Conservation (phyloP, 2,329 filamentous ascomycete species). For the Tricladium varicosporioides region DNA sequence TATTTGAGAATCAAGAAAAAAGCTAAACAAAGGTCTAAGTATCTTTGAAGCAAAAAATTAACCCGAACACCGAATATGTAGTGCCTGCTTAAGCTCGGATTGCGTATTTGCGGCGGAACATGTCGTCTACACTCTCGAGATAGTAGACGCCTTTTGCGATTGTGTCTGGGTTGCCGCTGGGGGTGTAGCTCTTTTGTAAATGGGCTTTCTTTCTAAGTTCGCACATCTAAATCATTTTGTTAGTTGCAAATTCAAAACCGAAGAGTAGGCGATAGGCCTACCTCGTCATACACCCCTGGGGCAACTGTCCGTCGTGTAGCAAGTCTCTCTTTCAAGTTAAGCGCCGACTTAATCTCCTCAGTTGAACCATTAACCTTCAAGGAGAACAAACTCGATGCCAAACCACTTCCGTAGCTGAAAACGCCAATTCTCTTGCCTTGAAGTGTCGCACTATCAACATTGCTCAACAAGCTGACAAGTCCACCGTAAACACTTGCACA, state of each 20-base stretch:
- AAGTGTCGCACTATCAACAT: conserved; percentile 54
- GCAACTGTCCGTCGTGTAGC: conserved; percentile 63
- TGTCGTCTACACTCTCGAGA: conserved; percentile 75
- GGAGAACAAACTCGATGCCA: conserved; percentile 66
- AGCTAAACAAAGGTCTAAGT: neutral
- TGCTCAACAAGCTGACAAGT: conserved; percentile 51
- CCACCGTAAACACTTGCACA: conserved; percentile 58
- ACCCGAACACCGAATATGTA: neutral
- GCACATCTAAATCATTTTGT: conserved; percentile 59
- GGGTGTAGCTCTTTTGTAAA: conserved; percentile 75
- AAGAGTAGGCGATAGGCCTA: conserved; percentile 40
- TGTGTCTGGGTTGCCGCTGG: conserved; percentile 65
- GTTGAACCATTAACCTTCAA: conserved; percentile 72
- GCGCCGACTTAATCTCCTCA: conserved; percentile 61
- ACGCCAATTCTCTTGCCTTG: conserved; percentile 54
- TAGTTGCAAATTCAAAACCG: conserved; percentile 16
- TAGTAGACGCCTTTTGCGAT: conserved; percentile 72
- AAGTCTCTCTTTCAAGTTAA: conserved; percentile 69
- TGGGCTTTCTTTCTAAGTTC: conserved; percentile 79
- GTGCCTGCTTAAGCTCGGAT: conserved; percentile 59
- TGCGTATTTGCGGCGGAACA: conserved; percentile 79
- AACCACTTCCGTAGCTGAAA: conserved; percentile 71
- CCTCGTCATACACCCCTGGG: conserved; percentile 71
- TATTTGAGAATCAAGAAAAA: neutral
- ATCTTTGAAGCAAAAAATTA: neutral